Percentiles rank a stretch among this genome's conserved stretches.
Conservation (phyloP, 1,284 basidiomycete species). For the Mycosarcoma maydis region DNA sequence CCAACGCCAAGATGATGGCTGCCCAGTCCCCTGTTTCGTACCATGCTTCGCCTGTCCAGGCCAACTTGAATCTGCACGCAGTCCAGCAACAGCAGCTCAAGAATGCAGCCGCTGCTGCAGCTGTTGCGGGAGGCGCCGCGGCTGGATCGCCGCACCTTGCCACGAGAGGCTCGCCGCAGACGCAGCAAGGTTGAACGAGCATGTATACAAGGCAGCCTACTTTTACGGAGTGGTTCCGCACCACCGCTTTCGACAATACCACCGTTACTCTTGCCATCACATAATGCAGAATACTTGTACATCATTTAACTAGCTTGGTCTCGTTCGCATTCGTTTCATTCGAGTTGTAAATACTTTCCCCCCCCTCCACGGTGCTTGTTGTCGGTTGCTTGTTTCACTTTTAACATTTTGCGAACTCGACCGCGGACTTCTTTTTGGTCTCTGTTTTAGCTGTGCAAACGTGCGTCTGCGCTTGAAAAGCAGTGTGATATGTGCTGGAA, state of each 20-base stretch:
- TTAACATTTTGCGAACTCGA: conserved; percentile 34
- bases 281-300: too few species aligned
- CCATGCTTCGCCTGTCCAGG: conserved; percentile 39
- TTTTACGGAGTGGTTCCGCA: too few species aligned
- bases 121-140: conserved; percentile 18
- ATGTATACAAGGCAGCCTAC: too few species aligned
- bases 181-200: conserved; percentile 34
- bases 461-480: background rate
- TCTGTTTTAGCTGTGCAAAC: background rate
- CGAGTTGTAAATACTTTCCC: conserved; percentile 14
- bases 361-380: conserved; percentile 2
- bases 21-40: conserved; percentile 33
- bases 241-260: too few species aligned
- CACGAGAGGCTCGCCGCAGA: conserved; percentile 35
- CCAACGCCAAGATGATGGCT: conserved; percentile 43
- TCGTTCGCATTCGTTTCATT: conserved; percentile 36
- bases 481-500: too few species aligned
- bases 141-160: conserved; percentile 35
- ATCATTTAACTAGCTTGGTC: too few species aligned
- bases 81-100: conserved; percentile 43
- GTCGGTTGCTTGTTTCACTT: background rate
- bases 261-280: too few species aligned
- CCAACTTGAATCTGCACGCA: conserved; percentile 37
- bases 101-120: conserved; percentile 43
- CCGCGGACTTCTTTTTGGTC: background rate